phyloP scores from a whole-genome alignment of 2,329 filamentous ascomycete species.

The Hypoxylon sp. region DNA sequence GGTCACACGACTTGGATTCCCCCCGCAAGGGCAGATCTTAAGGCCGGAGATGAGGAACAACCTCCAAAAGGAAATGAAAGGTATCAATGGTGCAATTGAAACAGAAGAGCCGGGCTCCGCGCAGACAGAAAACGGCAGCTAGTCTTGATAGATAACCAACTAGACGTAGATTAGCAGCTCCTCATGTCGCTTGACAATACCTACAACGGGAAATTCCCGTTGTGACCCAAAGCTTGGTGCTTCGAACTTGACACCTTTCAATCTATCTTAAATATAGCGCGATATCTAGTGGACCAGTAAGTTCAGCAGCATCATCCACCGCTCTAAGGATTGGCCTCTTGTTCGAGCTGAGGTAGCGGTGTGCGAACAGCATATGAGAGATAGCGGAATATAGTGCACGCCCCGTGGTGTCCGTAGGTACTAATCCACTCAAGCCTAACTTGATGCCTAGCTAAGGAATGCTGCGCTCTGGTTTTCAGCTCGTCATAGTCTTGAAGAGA shows the following conservation, averaged over 20 bases:
- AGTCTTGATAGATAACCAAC: conserved; percentile 14
- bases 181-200: conserved; percentile 27
- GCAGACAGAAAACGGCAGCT: conserved; percentile 28
- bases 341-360: conserved; percentile 36
- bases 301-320: conserved; percentile 24
- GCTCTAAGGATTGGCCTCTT: conserved; percentile 21
- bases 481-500: conserved; percentile 16
- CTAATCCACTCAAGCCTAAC: conserved; percentile 33
- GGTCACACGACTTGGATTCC: conserved; percentile 50
- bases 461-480: conserved; percentile 17
- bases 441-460: conserved; percentile 24
- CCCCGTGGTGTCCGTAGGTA: conserved; percentile 24
- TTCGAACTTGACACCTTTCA: conserved; percentile 24
- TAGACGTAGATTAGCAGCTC: conserved; percentile 27
- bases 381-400: conserved; percentile 29
- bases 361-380: conserved; percentile 34
- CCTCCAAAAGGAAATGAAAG: conserved; percentile 38
- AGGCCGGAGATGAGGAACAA: conserved; percentile 44
- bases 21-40: conserved; percentile 50
- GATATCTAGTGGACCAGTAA: conserved; percentile 23
- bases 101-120: conserved; percentile 19
- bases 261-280: conserved; percentile 18
- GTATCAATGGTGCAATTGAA: conserved; percentile 40
- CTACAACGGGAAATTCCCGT: conserved; percentile 29
- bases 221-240: conserved; percentile 15